phyloP scores from a whole-genome alignment of 768 basidiomycete species.

The Termitomyces heimii region DNA sequence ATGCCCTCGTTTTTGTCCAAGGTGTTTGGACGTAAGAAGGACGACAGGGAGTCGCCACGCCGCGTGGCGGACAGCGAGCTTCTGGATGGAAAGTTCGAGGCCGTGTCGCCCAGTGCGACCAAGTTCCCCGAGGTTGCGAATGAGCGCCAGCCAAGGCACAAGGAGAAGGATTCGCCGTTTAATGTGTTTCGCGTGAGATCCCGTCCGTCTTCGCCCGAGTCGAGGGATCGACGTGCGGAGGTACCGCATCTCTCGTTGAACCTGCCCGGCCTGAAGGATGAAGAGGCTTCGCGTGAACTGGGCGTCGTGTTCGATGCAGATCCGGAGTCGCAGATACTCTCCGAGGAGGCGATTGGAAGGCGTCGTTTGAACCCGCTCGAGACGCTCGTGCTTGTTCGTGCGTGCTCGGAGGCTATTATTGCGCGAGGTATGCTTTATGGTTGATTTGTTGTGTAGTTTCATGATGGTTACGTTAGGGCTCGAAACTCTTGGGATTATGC shows the following conservation, averaged over 20 bases:
- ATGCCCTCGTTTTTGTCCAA: slow-evolving; percentile 73
- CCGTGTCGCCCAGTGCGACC: slow-evolving; percentile 45
- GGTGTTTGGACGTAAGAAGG: slow-evolving; percentile 70
- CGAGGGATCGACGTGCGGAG: slow-evolving; percentile 26
- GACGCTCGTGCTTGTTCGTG: slow-evolving; percentile 55
- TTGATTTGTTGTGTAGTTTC: slow-evolving; percentile 4
- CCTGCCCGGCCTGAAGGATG: slow-evolving; percentile 49
- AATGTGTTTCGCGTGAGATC: slow-evolving; percentile 46
- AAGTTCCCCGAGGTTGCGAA: slow-evolving; percentile 32
- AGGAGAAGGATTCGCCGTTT: slow-evolving; percentile 38
- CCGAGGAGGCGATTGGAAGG: slow-evolving; percentile 51
- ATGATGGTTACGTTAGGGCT: slow-evolving; percentile 43
- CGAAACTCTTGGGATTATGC: slow-evolving; percentile 79
- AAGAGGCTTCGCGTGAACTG: slow-evolving; percentile 38
- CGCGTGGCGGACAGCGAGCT: slow-evolving; percentile 36
- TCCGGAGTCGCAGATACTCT: slow-evolving; percentile 36
- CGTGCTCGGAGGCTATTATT: slow-evolving; percentile 62
- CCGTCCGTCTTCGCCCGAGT: slow-evolving; percentile 28
- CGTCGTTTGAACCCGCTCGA: slow-evolving; percentile 57
- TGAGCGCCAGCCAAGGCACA: slow-evolving; percentile 27
- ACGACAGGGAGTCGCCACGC: slow-evolving; percentile 38
- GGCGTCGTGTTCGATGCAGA: slow-evolving; percentile 59
- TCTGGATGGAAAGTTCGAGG: slow-evolving; percentile 73
- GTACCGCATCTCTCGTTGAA: slow-evolving; percentile 59
- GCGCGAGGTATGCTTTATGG: slow-evolving; percentile 47